Conservation (phyloP, 345 rosid genomes). For the Euclidium syriacum region DNA sequence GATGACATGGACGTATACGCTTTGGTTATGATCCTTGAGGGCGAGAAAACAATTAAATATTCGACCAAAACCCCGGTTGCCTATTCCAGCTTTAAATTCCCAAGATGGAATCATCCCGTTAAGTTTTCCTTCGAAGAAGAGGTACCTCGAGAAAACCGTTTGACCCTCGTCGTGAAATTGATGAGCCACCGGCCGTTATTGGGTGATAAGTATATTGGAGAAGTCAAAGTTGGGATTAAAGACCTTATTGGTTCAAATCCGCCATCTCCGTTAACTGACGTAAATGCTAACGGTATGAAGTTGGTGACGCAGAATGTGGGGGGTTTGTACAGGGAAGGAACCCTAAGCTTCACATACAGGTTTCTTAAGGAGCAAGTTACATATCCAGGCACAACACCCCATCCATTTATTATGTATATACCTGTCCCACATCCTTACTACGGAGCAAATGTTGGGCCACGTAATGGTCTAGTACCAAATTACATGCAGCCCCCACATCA, state of each 20-base stretch:
- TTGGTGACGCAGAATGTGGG: slow-evolving; percentile 52
- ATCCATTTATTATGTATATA: slow-evolving; percentile 19
- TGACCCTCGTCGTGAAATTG: slow-evolving; percentile 40
- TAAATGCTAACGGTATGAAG: slow-evolving; percentile 24
- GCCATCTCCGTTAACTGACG: not conserved
- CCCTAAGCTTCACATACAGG: slow-evolving; percentile 48
- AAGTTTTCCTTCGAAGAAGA: slow-evolving; percentile 47
- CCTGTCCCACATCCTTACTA: slow-evolving; percentile 12
- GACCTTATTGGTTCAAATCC: slow-evolving; percentile 33
- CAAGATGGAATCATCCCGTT: slow-evolving; percentile 51
- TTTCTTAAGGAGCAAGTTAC: slow-evolving; percentile 22
- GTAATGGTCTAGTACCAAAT: slow-evolving; percentile 10
- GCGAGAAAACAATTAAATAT: slow-evolving; percentile 24
- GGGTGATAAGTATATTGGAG: slow-evolving; percentile 57
- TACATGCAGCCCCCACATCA: slow-evolving; percentile 6
- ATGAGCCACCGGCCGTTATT: slow-evolving; percentile 40
- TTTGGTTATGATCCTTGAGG: slow-evolving; percentile 47
- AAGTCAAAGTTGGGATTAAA: slow-evolving; percentile 51
- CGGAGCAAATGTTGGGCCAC: not conserved
- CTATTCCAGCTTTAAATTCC: slow-evolving; percentile 39
- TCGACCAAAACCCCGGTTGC: slow-evolving; percentile 34
- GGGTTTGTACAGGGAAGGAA: slow-evolving; percentile 55
- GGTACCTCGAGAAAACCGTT: slow-evolving; percentile 35
- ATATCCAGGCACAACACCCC: not conserved
- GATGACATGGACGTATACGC: not conserved